These are phyloP conservation scores for Theobroma cacao DNA, from an alignment of 345 rosid species.

Conservation along the genomic window DNA sequence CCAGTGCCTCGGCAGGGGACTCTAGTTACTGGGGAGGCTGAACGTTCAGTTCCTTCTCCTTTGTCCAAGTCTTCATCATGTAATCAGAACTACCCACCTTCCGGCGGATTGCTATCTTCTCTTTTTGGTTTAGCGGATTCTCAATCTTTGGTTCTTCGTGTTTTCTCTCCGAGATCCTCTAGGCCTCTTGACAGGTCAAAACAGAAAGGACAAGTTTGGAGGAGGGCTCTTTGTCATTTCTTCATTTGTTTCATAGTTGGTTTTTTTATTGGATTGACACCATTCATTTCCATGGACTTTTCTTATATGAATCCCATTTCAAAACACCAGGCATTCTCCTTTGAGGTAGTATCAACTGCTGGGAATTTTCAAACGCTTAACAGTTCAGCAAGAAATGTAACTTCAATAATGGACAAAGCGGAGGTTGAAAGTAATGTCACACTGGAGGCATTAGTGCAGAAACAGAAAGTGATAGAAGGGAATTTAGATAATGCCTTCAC, in stretches of 20 bases:
- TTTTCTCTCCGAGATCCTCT: conserved; percentile 38
- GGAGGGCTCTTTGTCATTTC: conserved; percentile 48
- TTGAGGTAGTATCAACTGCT: conserved; percentile 33
- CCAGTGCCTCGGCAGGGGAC: conserved; percentile 51
- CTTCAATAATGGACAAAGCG: neutral
- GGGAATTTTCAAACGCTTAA: conserved; percentile 16
- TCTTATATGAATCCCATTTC: conserved; percentile 22
- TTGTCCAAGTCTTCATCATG: conserved; percentile 45
- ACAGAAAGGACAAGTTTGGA: conserved; percentile 49
- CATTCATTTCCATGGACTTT: conserved; percentile 35
- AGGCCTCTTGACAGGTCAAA: conserved; percentile 44
- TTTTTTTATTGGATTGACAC: conserved; percentile 47
- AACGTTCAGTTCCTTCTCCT: conserved; percentile 49
- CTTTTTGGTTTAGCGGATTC: conserved; percentile 37
- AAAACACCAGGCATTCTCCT: conserved; percentile 36
- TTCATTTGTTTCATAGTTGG: conserved; percentile 48
- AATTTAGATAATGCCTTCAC: neutral
- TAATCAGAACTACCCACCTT: conserved; percentile 28
- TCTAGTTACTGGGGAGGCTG: conserved; percentile 42
- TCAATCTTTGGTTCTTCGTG: conserved; percentile 33
- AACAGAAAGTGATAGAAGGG: conserved; percentile 7
- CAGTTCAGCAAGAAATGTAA: conserved; percentile 19
- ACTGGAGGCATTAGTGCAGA: conserved; percentile 16
- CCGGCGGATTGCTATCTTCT: conserved; percentile 40
- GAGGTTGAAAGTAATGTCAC: conserved; percentile 17